Evolutionary conservation across 2,329 filamentous ascomycete species (phyloP).

Genomic region (Penicillium sp.): DNA sequence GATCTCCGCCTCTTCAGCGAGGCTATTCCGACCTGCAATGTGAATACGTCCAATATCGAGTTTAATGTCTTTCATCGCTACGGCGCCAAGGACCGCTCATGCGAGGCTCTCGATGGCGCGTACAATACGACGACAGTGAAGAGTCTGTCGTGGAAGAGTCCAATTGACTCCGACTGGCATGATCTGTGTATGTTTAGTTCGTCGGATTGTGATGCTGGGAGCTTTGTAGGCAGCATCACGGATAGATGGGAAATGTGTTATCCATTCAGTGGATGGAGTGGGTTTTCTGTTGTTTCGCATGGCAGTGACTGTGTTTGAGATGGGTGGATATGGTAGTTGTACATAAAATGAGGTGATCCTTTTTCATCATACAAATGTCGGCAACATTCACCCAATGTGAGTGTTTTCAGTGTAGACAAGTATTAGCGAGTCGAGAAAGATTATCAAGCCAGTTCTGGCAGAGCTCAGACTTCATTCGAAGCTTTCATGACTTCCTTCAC

Average conservation of each 20-base stretch:
- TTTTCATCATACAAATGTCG: no score
- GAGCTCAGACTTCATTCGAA: no score
- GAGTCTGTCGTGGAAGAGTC: slow-evolving; percentile 29
- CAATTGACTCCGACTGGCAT: slow-evolving; percentile 3
- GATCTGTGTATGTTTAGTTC: slow-evolving; percentile 26
- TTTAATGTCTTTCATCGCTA: slow-evolving; percentile 21
- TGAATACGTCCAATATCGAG: slow-evolving; percentile 17
- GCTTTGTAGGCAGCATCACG: slow-evolving; percentile 13
- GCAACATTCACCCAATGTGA: no score
- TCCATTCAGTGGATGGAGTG: slow-evolving; percentile 19
- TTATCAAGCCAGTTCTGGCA: no score
- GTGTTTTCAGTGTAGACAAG: no score
- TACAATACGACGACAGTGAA: slow-evolving; percentile 18
- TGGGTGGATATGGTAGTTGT: not conserved
- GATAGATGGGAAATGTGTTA: slow-evolving; percentile 28
- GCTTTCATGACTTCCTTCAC: slow-evolving; percentile 14
- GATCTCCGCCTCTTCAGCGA: slow-evolving; percentile 32
- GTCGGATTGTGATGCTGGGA: slow-evolving; percentile 10
- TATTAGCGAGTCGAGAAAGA: no score
- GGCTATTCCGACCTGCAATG: slow-evolving; percentile 28
- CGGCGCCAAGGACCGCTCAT: slow-evolving; percentile 9
- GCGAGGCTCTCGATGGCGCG: slow-evolving; percentile 5
- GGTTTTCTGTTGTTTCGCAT: slow-evolving; percentile 21
- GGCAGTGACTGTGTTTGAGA: slow-evolving; percentile 9
- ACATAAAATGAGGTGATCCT: not conserved